Evolutionary conservation across 1,139 yeast species (phyloP).

Genomic region (Sugiyamaella japonica): DNA sequence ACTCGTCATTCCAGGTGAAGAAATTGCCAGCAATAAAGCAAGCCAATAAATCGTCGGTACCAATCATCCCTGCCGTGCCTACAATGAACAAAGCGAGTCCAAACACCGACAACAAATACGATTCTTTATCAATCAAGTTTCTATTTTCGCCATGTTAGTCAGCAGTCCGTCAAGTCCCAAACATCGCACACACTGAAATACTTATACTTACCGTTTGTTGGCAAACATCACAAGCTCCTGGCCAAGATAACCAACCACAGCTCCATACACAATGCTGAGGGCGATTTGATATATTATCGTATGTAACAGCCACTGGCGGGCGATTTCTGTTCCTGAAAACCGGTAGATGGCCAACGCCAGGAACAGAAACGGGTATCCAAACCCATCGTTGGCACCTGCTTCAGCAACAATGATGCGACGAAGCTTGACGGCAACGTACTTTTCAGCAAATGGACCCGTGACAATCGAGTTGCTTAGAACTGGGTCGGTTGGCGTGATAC

Average conservation of each 20-base stretch:
- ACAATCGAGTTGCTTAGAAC: slow-evolving; percentile 48
- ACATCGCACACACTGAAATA: not conserved
- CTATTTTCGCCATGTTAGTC: slow-evolving; percentile 12
- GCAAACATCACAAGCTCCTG: slow-evolving; percentile 36
- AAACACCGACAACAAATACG: slow-evolving; percentile 70
- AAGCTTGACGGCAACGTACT: slow-evolving; percentile 37
- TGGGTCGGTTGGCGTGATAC: slow-evolving; percentile 50
- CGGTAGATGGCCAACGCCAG: slow-evolving; percentile 40
- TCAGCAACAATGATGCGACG: slow-evolving; percentile 43
- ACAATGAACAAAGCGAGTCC: slow-evolving; percentile 73
- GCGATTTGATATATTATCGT: slow-evolving; percentile 42
- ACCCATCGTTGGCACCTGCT: slow-evolving; percentile 47
- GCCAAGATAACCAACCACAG: slow-evolving; percentile 38
- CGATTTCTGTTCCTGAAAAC: slow-evolving; percentile 35
- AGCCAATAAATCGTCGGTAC: slow-evolving; percentile 44
- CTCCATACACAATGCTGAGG: slow-evolving; percentile 41
- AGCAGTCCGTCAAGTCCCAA: too few relatives aligned
- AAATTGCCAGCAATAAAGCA: slow-evolving; percentile 42
- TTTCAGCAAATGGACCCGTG: slow-evolving; percentile 46
- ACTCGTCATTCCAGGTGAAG: slow-evolving; percentile 42
- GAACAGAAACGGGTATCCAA: slow-evolving; percentile 45
- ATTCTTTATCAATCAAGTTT: slow-evolving; percentile 47
- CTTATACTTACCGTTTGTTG: slow-evolving; percentile 21
- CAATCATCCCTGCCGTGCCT: slow-evolving; percentile 43
- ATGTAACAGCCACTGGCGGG: slow-evolving; percentile 42